Evolutionary conservation across 192 early-diverging fungal genomes (phyloP).

Genomic region (Coemansia sp.): DNA sequence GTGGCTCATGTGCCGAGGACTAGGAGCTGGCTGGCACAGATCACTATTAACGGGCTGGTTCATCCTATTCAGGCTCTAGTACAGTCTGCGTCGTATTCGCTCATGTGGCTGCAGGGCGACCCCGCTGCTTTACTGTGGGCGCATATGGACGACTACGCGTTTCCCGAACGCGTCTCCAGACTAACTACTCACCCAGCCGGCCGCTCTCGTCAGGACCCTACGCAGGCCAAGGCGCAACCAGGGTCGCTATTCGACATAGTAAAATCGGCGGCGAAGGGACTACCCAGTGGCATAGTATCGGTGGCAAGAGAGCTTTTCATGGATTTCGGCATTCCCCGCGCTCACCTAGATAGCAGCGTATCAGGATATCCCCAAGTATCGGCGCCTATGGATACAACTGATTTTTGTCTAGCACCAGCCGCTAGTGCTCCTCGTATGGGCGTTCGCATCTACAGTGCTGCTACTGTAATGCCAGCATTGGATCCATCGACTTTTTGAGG

Average conservation of each 20-base stretch:
- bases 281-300: conserved; percentile 20
- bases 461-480: conserved; percentile 21
- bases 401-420: conserved; percentile 22
- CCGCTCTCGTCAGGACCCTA: conserved; percentile 22
- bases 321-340: conserved; percentile 34
- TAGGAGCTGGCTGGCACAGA: neutral
- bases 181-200: conserved; percentile 29
- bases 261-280: neutral
- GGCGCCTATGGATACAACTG: neutral
- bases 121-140: conserved; percentile 43
- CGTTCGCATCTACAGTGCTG: conserved; percentile 3
- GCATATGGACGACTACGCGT: conserved; percentile 54
- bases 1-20: conserved; percentile 3
- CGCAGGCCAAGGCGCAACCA: conserved; percentile 36
- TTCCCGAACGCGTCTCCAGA: conserved; percentile 42
- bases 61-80: conserved; percentile 30
- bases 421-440: conserved; percentile 2
- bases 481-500: conserved; percentile 18
- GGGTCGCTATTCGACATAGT: conserved; percentile 43
- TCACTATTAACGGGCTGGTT: conserved; percentile 5
- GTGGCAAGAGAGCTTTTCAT: conserved; percentile 34
- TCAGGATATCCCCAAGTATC: conserved; percentile 28
- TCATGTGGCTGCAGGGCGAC: conserved; percentile 37
- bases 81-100: conserved; percentile 22
- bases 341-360: conserved; percentile 38